These are phyloP conservation scores for Candida hungchunana DNA, from an alignment of 805 yeast species.

Conservation along the genomic window DNA sequence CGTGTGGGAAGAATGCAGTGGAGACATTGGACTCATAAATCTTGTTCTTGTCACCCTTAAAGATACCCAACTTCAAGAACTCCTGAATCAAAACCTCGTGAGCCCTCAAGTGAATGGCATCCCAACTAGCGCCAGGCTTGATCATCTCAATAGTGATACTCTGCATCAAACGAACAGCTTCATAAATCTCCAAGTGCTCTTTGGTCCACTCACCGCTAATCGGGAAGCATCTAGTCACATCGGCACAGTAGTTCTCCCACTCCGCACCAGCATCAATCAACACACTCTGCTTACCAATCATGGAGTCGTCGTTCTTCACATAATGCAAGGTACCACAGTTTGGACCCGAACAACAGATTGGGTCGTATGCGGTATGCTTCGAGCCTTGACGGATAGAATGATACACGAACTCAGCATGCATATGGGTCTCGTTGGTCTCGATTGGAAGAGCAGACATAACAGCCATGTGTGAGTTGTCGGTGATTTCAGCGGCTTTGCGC, in stretches of 20 bases:
- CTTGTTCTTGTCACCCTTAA: constrained; percentile 58
- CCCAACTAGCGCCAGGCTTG: constrained; percentile 85
- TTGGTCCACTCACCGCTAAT: constrained; percentile 83
- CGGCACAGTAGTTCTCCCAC: constrained; percentile 90
- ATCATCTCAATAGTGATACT: constrained; percentile 60
- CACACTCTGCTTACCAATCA: constrained; percentile 57
- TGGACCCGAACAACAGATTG: constrained; percentile 93
- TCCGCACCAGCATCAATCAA: constrained; percentile 97
- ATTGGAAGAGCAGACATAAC: constrained; percentile 92
- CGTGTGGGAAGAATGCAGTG: constrained; percentile 88
- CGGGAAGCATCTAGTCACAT: constrained; percentile 95
- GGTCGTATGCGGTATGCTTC: constrained; percentile 84
- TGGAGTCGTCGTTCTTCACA: constrained; percentile 68
- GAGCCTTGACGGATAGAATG: constrained; percentile 94
- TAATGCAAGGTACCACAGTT: constrained; percentile 90
- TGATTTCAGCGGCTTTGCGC: constrained; percentile 76
- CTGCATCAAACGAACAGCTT: constrained; percentile 82
- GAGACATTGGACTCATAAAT: constrained; percentile 67
- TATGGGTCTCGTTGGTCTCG: constrained; percentile 82
- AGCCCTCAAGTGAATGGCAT: constrained; percentile 72
- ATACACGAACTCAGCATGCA: constrained; percentile 93
- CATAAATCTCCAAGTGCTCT: constrained; percentile 81
- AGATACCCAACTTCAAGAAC: constrained; percentile 71
- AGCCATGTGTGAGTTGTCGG: constrained; percentile 84
- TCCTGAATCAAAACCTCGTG: constrained; percentile 73